A percentile compares a stretch with the other conserved stretches of the same genome.
Conservation (phyloP, 2,329 filamentous ascomycete species). For the Emmonsia crescens region DNA sequence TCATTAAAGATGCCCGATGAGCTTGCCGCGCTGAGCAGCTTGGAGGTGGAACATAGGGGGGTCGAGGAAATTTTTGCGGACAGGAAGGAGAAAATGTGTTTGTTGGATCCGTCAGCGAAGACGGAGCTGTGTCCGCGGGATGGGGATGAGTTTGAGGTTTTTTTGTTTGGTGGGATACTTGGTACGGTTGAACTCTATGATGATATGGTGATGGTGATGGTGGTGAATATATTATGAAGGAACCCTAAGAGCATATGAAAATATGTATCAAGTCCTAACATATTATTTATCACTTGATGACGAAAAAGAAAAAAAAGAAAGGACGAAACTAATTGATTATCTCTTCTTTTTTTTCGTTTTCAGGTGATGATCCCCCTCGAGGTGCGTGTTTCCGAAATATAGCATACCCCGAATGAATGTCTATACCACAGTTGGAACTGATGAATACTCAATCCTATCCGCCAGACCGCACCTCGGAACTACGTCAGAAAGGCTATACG, state of each 20-base stretch:
- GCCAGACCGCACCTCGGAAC: conserved; percentile 83
- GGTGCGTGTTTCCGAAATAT: conserved; percentile 44
- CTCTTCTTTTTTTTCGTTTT: background rate
- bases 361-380: conserved; percentile 86
- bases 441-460: background rate
- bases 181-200: conserved; percentile 44
- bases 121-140: conserved; percentile 77
- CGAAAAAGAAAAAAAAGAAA: background rate
- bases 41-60: conserved; percentile 62
- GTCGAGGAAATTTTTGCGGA: conserved; percentile 72
- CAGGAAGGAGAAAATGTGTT: conserved; percentile 66
- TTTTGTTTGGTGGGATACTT: conserved; percentile 91
- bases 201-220: background rate
- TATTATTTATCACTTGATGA: background rate
- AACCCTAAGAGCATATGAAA: background rate
- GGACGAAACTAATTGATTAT: background rate
- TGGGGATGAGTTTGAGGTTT: conserved; percentile 72
- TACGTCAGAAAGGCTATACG: conserved; percentile 84
- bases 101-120: conserved; percentile 75
- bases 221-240: background rate
- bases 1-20: conserved; percentile 50
- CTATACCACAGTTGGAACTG: background rate
- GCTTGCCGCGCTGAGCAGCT: conserved; percentile 50
- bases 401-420: background rate
- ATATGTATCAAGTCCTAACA: background rate